Conservation (phyloP, 2,329 filamentous ascomycete species). For the Phyllosticta citrichinensis region DNA sequence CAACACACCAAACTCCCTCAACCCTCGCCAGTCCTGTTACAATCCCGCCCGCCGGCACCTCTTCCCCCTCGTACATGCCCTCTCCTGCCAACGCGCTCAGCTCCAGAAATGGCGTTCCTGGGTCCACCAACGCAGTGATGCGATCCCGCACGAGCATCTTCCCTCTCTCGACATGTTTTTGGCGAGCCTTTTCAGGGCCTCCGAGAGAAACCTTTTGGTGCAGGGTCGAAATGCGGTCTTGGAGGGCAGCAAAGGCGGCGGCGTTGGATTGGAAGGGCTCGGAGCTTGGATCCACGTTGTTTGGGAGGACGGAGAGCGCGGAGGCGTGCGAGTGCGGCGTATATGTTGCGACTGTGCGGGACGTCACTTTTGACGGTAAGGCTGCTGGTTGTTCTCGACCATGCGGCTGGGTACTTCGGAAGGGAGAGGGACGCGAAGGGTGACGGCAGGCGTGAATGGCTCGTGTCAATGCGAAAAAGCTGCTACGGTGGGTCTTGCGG, state of each 20-base stretch:
- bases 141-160: slow-evolving; percentile 94
- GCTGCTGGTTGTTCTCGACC: neutral
- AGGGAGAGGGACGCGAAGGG: neutral
- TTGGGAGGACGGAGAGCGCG: slow-evolving; percentile 71
- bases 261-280: slow-evolving; percentile 75
- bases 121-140: slow-evolving; percentile 77
- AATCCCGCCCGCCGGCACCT: slow-evolving; percentile 82
- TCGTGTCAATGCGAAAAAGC: neutral
- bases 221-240: slow-evolving; percentile 57
- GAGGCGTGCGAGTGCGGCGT: slow-evolving; percentile 71
- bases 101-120: slow-evolving; percentile 83
- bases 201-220: slow-evolving; percentile 64
- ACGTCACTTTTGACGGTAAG: neutral
- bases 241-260: slow-evolving; percentile 63
- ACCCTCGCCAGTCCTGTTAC: slow-evolving; percentile 88
- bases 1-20: slow-evolving; percentile 82
- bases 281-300: slow-evolving; percentile 64
- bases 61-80: slow-evolving; percentile 74
- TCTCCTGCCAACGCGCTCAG: slow-evolving; percentile 86
- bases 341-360: slow-evolving; percentile 57
- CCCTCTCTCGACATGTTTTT: slow-evolving; percentile 77
- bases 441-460: neutral
- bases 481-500: neutral
- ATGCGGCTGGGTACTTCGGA: neutral
- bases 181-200: slow-evolving; percentile 68